Conservation (phyloP, 1,284 basidiomycete species). For the Microbotryum lychnidis-dioicae region DNA sequence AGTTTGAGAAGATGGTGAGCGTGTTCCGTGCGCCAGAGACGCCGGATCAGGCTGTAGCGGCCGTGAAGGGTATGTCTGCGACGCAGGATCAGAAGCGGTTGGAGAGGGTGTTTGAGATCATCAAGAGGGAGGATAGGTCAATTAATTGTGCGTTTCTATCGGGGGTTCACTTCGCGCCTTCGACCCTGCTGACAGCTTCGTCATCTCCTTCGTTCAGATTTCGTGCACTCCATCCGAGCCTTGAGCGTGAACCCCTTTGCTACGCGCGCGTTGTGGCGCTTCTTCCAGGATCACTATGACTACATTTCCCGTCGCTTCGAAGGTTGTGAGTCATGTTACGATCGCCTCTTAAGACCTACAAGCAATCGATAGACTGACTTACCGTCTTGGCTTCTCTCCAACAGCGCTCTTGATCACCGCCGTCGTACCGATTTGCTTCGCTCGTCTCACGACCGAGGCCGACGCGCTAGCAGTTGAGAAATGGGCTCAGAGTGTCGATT, state of each 20-base stretch:
- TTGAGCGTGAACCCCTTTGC: no score
- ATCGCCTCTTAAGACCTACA: no score
- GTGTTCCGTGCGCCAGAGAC: constrained; percentile 65
- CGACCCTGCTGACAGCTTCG: no score
- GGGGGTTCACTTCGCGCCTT: no score
- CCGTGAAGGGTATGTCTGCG: constrained; percentile 40
- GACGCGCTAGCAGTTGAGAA: constrained; percentile 57
- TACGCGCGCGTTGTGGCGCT: no score
- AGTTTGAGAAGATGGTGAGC: constrained; percentile 41
- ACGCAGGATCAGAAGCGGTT: constrained; percentile 36
- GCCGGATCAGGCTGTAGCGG: constrained; percentile 40
- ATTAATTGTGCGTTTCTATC: constrained; percentile 3
- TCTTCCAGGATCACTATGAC: no score
- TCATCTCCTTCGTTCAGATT: not conserved
- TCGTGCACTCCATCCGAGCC: no score
- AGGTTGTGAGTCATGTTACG: no score
- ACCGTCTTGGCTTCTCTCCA: constrained; percentile 9
- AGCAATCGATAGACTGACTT: constrained; percentile 5
- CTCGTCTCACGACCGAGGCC: constrained; percentile 55
- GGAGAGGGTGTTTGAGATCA: constrained; percentile 36
- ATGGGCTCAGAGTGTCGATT: not conserved
- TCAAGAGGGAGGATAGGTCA: constrained; percentile 39
- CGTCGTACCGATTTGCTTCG: no score
- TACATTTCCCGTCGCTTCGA: no score
- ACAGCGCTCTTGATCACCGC: no score